A percentile compares a stretch with the other conserved stretches of the same genome.
Evolutionary conservation across 106 monocot species (phyloP).

Genomic region (Platanthera guangdongensis): DNA sequence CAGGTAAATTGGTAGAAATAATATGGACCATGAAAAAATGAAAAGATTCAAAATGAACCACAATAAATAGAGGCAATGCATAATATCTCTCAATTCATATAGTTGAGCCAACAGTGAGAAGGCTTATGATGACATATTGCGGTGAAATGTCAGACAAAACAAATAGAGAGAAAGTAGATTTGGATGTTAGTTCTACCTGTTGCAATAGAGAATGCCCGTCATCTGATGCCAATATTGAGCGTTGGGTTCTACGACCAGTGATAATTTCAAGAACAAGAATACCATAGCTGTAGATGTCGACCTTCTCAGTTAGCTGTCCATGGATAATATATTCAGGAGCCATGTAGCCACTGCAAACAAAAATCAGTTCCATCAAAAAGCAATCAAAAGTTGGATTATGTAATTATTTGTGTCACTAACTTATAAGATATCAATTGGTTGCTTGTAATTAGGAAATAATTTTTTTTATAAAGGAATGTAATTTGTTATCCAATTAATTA

Average conservation of each 20-base stretch:
- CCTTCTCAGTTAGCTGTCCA: constrained; percentile 62
- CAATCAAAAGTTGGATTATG: not conserved
- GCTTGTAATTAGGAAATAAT: no score
- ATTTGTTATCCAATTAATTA: no score
- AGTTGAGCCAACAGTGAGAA: not conserved
- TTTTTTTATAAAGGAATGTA: no score
- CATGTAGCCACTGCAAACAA: constrained; percentile 53
- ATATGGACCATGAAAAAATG: no score
- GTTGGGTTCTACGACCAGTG: constrained; percentile 39
- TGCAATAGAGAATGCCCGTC: constrained; percentile 30
- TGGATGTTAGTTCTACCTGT: constrained; percentile 4
- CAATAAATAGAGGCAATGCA: not conserved
- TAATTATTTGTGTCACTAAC: not conserved
- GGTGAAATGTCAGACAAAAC: no score
- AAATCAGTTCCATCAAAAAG: constrained; percentile 1
- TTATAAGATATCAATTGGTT: not conserved
- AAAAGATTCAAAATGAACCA: no score
- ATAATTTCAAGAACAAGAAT: constrained; percentile 49
- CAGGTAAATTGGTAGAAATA: no score
- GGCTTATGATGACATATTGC: not conserved
- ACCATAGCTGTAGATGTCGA: constrained; percentile 55
- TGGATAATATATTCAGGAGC: constrained; percentile 66
- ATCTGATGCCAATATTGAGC: constrained; percentile 22
- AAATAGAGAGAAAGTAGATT: not conserved
- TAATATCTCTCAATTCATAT: not conserved